phyloP scores from a whole-genome alignment of 2,329 filamentous ascomycete genomes.

The Penicillium oxalicum region DNA sequence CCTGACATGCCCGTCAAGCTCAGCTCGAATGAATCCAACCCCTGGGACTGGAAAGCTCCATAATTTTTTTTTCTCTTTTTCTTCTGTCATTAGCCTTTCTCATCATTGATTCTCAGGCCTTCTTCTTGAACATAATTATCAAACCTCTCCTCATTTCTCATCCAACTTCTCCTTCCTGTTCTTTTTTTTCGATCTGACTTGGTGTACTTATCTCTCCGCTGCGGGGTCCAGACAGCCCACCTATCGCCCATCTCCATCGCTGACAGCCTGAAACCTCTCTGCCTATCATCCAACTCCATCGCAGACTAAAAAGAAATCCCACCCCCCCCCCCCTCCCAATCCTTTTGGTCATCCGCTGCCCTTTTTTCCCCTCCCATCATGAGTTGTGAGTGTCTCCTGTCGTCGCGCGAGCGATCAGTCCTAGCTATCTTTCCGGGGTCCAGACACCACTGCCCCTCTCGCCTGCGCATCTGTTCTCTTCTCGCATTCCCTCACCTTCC shows the following conservation, averaged over 20 bases:
- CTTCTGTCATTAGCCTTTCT: too few species aligned
- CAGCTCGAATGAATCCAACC: too few species aligned
- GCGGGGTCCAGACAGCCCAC: conserved; percentile 15
- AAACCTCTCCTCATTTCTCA: background rate
- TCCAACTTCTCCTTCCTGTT: background rate
- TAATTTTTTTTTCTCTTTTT: too few species aligned
- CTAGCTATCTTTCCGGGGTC: too few species aligned
- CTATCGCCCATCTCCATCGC: background rate
- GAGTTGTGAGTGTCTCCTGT: conserved; percentile 22
- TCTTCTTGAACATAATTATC: too few species aligned
- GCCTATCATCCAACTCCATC: conserved; percentile 11
- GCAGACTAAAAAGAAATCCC: conserved; percentile 2
- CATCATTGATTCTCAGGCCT: too few species aligned
- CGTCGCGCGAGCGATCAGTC: background rate
- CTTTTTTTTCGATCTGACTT: background rate
- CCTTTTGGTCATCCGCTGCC: conserved; percentile 11
- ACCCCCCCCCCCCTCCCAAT: background rate
- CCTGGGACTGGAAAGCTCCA: too few species aligned
- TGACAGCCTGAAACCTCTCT: background rate
- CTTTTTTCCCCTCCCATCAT: conserved; percentile 15
- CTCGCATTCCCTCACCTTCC: background rate
- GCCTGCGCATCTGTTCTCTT: too few species aligned
- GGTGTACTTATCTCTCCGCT: conserved; percentile 7
- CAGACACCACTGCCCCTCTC: too few species aligned
- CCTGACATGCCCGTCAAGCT: too few species aligned